These are phyloP conservation scores for Thymus quinquecostatus DNA, from an alignment of 257 asterid genomes.

Conservation along the genomic window DNA sequence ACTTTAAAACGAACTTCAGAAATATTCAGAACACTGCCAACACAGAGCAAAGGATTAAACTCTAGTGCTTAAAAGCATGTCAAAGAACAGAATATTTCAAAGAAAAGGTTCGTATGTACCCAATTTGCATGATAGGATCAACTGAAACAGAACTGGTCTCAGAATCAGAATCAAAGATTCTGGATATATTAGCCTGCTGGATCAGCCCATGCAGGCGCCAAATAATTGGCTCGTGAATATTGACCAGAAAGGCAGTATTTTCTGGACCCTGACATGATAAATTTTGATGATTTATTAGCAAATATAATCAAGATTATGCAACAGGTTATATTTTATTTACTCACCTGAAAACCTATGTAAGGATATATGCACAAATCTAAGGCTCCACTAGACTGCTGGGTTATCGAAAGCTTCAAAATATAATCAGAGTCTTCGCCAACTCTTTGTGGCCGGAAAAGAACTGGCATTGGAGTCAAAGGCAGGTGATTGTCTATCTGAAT, in stretches of 20 bases:
- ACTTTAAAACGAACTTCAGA: conserved; percentile 94
- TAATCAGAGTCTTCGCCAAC: conserved; percentile 82
- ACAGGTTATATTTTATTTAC: conserved; percentile 33
- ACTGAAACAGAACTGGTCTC: conserved; percentile 89
- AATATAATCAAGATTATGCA: conserved; percentile 29
- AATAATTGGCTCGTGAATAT: conserved; percentile 93
- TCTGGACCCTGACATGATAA: conserved; percentile 77
- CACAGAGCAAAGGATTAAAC: conserved; percentile 31
- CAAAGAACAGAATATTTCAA: conserved; percentile 21
- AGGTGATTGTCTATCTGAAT: conserved; percentile 95
- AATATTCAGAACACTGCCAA: conserved; percentile 86
- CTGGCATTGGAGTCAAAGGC: conserved; percentile 98
- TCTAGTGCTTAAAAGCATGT: conserved; percentile 24
- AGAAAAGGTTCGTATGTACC: conserved; percentile 52
- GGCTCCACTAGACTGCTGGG: conserved; percentile 96
- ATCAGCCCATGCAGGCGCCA: conserved; percentile 97
- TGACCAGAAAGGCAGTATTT: conserved; percentile 86
- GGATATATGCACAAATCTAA: conserved; percentile 88
- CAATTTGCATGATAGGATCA: conserved; percentile 92
- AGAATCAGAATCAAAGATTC: conserved; percentile 57
- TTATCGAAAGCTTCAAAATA: conserved; percentile 84
- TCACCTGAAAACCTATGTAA: conserved; percentile 92
- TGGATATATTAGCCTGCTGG: conserved; percentile 72
- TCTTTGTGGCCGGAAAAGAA: conserved; percentile 91
- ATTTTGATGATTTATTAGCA: conserved; percentile 31